Evolutionary conservation across 352 stramenopile genomes (phyloP), one percentile per base, ranked within the genome.

Genomic region (Globisporangium apiculatum): DNA sequence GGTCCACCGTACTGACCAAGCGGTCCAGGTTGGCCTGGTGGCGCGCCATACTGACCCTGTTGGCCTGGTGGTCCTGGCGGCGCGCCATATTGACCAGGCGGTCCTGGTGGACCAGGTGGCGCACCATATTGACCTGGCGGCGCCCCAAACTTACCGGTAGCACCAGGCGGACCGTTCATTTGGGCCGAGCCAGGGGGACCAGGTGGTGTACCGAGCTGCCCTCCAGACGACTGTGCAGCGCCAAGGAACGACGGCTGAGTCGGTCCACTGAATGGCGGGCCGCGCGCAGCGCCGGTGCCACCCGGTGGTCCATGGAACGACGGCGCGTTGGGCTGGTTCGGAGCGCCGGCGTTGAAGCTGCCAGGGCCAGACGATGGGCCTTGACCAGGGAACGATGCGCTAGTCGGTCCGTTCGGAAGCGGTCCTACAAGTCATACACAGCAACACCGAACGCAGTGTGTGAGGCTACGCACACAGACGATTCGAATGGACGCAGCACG

Each of bases 321-420:
- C 31, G 59, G 45, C 11, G 53, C 40, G 12, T 53, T 51, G 36
- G 57, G 59, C 31, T 62, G 58, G 24, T 42, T 54, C 35, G 55
- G 51, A 6, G 57, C 37, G 43, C 42, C 42, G 18, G 35, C 53
- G n/a, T 48, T 64, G 43, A 63, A 59, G 15, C 56, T 60, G 14
- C 55, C 48, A 12, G 41, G 36, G 5, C 57, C 58, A 15, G 60
- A 48, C 9, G 64, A 60, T 5, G 48, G 46, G 7, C 56, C 65
- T 46, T 71, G 61, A 7, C 66, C 66, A 40, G 62, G 56, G 37
- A 60, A 73, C 17, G 63, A 60, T 11, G 50, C 56, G 11, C 69
- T 57, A 9, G 51, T 65, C 15, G 69, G 69, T 24, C 61, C 63
- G n/a, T 69, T 69, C 18, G 63, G 58, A 41, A 65, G 15, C 3